Evolutionary conservation across 179 eudicot genomes (phyloP).

Genomic region (Beta lomatogona): DNA sequence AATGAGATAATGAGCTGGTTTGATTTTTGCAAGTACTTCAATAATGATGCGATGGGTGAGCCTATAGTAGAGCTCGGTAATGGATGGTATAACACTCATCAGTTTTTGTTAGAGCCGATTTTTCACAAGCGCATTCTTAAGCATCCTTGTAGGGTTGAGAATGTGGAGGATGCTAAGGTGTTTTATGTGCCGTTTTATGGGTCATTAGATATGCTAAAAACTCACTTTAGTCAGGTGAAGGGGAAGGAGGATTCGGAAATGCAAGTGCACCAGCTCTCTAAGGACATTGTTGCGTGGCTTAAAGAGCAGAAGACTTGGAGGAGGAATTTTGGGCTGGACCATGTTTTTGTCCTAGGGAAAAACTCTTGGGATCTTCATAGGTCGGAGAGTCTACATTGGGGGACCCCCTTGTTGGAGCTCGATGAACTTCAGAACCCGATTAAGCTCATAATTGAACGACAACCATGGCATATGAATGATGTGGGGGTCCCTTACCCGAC

Average conservation of each 20-base stretch:
- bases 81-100: slow-evolving; percentile 76
- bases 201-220: slow-evolving; percentile 58
- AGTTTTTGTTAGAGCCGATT: slow-evolving; percentile 64
- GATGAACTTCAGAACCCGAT: slow-evolving; percentile 58
- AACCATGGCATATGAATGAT: slow-evolving; percentile 70
- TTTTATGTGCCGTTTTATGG: slow-evolving; percentile 86
- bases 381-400: slow-evolving; percentile 41
- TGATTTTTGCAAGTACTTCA: slow-evolving; percentile 51
- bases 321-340: slow-evolving; percentile 57
- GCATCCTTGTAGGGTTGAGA: slow-evolving; percentile 74
- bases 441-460: slow-evolving; percentile 69
- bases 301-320: slow-evolving; percentile 50
- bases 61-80: slow-evolving; percentile 56
- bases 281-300: slow-evolving; percentile 63
- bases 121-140: slow-evolving; percentile 59
- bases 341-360: slow-evolving; percentile 69
- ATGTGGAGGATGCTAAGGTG: slow-evolving; percentile 54
- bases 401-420: slow-evolving; percentile 50
- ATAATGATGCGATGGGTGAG: slow-evolving; percentile 60
- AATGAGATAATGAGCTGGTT: slow-evolving; percentile 55
- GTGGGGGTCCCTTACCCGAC: slow-evolving; percentile 82
- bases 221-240: slow-evolving; percentile 63
- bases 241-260: slow-evolving; percentile 40
- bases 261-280: slow-evolving; percentile 48
- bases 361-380: slow-evolving; percentile 81